phyloP scores from a whole-genome alignment of 352 stramenopile genomes.

The Aphanomyces astaci region DNA sequence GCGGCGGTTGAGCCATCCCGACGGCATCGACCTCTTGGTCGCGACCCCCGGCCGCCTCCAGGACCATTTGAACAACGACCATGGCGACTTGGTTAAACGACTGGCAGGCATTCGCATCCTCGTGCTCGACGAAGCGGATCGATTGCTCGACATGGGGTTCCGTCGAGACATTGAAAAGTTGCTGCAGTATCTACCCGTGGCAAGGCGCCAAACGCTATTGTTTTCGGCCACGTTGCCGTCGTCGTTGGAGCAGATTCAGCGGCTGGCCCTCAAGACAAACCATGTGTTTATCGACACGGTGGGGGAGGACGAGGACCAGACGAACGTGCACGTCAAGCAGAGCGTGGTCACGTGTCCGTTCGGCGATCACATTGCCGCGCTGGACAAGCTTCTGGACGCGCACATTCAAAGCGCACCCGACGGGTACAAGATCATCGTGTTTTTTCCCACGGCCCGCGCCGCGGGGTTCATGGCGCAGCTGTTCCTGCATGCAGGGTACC shows the following conservation, averaged over 20 bases:
- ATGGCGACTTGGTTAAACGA: slow-evolving; percentile 64
- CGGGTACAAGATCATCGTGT: slow-evolving; percentile 93
- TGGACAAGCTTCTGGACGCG: slow-evolving; percentile 63
- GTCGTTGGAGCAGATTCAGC: slow-evolving; percentile 80
- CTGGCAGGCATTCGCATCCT: slow-evolving; percentile 42
- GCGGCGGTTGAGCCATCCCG: slow-evolving; percentile 30
- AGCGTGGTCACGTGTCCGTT: slow-evolving; percentile 63
- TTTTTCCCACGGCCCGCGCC: slow-evolving; percentile 87
- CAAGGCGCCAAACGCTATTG: slow-evolving; percentile 86
- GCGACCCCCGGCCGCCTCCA: slow-evolving; percentile 93
- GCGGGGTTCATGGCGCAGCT: slow-evolving; percentile 87
- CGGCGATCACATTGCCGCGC: slow-evolving; percentile 53
- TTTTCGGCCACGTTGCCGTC: slow-evolving; percentile 93
- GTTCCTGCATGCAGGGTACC: slow-evolving; percentile 62
- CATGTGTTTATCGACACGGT: slow-evolving; percentile 92
- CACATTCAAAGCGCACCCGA: slow-evolving; percentile 53
- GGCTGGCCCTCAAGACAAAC: slow-evolving; percentile 69
- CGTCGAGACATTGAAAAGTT: slow-evolving; percentile 89
- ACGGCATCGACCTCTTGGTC: slow-evolving; percentile 87
- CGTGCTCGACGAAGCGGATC: slow-evolving; percentile 95
- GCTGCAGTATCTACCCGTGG: slow-evolving; percentile 28
- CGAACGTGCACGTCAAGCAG: slow-evolving; percentile 86
- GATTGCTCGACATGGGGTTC: slow-evolving; percentile 95
- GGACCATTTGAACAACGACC: slow-evolving; percentile 92
- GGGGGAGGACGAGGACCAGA: slow-evolving; percentile 81